Evolutionary conservation across 768 basidiomycete genomes (phyloP), one percentile per base, ranked within the genome.

Genomic region (Suillus discolor): DNA sequence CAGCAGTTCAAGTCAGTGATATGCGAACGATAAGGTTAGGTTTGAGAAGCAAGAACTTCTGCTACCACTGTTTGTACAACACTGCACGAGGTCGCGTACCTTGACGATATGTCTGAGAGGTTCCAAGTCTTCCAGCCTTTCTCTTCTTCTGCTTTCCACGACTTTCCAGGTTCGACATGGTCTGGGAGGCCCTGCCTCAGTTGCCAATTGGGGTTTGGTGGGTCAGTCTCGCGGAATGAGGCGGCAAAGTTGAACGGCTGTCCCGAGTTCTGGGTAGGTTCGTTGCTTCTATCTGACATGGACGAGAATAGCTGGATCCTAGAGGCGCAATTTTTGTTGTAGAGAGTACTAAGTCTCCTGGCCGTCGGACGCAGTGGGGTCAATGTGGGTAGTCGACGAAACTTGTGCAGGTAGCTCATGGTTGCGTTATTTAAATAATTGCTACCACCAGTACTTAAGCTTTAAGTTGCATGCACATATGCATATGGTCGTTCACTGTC

Each of bases 151-250:
- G 75, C 67, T 65, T 71, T 68, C 79, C 79, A 77, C 61, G 69
- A 68, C 68, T 66, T 70, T 61, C 64, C 68, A 38, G 72, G 61
- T 8, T 67, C 68, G 36, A 69, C 64, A 20, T 65, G 54, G 20
- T 62, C 60, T 42, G 69, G 69, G 66, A 75, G 72, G 18, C 82
- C 81, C 47, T 82, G 77, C 42, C 83, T 83, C 38, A 79, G 71
- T 28, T 75, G 77, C 85, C 84, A 85, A 23, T 62, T 64, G 25
- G 81, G 79, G 70, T 79, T 79, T 1, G 83, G 82, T 15, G 81
- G 66, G 34, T 71, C 67, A 13, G 80, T 81, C 42, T 77, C 68
- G 67, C 69, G 73, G 63, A 82, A 82, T 9, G 74, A 66, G 20
- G 70, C 69, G 39, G 67, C 41, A 68, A 74, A 70, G 69, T 77